Base-by-base conservation (phyloP, 2,329 filamentous ascomycete species). In the Tolypocladium sp. region DNA sequence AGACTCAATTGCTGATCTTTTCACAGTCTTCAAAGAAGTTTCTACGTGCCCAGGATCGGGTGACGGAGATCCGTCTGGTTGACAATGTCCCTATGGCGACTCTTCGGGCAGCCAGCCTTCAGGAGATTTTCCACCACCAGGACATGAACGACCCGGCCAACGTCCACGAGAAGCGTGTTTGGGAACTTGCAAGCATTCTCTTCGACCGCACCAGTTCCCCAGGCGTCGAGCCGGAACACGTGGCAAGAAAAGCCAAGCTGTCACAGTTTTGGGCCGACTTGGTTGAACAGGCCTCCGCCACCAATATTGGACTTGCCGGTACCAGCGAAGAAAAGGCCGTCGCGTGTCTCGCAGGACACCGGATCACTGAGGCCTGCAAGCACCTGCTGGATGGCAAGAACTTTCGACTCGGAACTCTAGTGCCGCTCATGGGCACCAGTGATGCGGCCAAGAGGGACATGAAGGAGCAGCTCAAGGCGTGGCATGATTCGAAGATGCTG, bases 161-260 rank as follows among this genome's bases (percentile, higher is more conserved):
- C 58, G 72, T 77, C 25, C 84, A 91, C 59, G 91, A 95, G 73
- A 84, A 86, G 67, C 79, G 85, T 17, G 85, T 94, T 1, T 99
- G 95, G 94, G 83, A 91, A 61, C 79, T 99, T 41, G 88, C 91
- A 1, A 89, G 90, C 59, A 87, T 97, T 42, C 81, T 99, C 4
- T 99, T 96, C 68, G 92, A 96, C 64, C 79, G 86, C n/a, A 62
- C 85, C 13, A 76, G 62, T 2, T 55, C 76, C 20, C 69, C 81
- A 37, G 73, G 77, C 2, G 76, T 79, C 1, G 66, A 76, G 13
- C 68, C 73, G 0, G 66, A 71, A 6, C 71, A 77, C 41, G 68
- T 71, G 49, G 53, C 76, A 25, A 81, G 84, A 41, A 81, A 89
- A 64, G 83, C 86, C 59, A 84, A 80, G 58, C 78, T 97, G n/a